Evolutionary conservation across 345 rosid species (phyloP).

Genomic region (Rhodamnia rubescens): DNA sequence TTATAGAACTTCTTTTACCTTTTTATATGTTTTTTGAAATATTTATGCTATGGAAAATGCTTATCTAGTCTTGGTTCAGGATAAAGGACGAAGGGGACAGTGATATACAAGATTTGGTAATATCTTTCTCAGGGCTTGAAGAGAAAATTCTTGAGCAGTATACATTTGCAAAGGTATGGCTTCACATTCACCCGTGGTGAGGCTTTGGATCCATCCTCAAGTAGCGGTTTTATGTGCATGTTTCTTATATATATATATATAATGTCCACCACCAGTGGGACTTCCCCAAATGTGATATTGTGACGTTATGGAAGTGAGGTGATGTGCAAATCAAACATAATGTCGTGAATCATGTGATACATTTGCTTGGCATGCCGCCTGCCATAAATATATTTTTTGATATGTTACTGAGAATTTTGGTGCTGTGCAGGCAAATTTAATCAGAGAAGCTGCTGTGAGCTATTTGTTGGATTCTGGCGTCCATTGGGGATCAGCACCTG

Average conservation of each 20-base stretch:
- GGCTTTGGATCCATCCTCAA: not conserved
- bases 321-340: not conserved
- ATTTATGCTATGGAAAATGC: conserved; percentile 1
- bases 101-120: conserved; percentile 70
- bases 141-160: conserved; percentile 86
- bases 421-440: conserved; percentile 62
- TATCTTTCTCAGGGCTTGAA: conserved; percentile 70
- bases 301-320: not conserved
- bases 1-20: not conserved
- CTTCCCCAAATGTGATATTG: not conserved
- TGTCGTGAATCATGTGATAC: not conserved
- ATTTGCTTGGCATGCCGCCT: not conserved
- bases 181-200: not conserved
- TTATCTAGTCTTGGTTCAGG: conserved; percentile 27
- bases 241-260: too few relatives aligned
- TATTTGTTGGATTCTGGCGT: conserved; percentile 83
- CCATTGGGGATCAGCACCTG: conserved; percentile 92
- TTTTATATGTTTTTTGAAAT: not conserved
- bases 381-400: not conserved
- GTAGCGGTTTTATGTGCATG: not conserved
- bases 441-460: conserved; percentile 72
- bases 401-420: not conserved
- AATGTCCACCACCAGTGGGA: not conserved
- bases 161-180: conserved; percentile 83
- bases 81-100: conserved; percentile 51